A percentile compares a stretch with the other conserved stretches of the same genome.
Conservation (phyloP, 73 alveolate species). For the Symbiodinium natans region DNA sequence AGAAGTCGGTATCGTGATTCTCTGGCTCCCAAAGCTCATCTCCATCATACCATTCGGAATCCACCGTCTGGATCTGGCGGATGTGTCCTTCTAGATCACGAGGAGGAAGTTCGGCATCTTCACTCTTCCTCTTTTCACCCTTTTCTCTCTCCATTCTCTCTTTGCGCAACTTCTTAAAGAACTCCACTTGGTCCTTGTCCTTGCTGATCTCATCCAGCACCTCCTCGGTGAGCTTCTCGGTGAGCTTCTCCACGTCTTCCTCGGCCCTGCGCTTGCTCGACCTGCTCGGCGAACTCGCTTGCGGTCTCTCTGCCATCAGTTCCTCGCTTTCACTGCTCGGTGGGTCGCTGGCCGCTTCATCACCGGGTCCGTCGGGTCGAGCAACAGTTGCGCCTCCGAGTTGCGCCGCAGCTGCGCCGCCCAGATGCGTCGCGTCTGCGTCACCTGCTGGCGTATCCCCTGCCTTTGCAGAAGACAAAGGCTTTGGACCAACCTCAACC, state of each 20-base stretch:
- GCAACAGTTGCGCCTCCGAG: no score
- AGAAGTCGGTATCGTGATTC: no score
- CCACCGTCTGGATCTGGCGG: no score
- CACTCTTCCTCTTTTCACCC: no score
- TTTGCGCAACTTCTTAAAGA: no score
- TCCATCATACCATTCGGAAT: background rate
- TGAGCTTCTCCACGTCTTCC: background rate
- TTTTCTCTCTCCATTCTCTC: background rate
- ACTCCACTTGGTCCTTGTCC: background rate
- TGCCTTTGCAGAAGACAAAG: background rate
- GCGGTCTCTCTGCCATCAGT: background rate
- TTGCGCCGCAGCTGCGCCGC: background rate
- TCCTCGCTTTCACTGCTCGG: no score
- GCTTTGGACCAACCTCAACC: background rate
- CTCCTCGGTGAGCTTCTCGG: background rate
- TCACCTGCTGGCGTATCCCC: background rate
- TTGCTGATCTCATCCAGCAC: no score
- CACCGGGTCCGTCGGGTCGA: no score
- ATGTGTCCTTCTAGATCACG: no score
- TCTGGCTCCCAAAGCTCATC: background rate
- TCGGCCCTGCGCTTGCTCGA: background rate
- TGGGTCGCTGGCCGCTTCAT: no score
- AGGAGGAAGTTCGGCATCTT: no score
- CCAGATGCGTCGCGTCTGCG: background rate
- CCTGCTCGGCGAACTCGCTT: background rate